A percentile compares a stretch with the other conserved stretches of the same genome.
These are phyloP conservation scores for Chloropicon primus DNA, from an alignment of 139 green algal genomes.

Conservation along the genomic window DNA sequence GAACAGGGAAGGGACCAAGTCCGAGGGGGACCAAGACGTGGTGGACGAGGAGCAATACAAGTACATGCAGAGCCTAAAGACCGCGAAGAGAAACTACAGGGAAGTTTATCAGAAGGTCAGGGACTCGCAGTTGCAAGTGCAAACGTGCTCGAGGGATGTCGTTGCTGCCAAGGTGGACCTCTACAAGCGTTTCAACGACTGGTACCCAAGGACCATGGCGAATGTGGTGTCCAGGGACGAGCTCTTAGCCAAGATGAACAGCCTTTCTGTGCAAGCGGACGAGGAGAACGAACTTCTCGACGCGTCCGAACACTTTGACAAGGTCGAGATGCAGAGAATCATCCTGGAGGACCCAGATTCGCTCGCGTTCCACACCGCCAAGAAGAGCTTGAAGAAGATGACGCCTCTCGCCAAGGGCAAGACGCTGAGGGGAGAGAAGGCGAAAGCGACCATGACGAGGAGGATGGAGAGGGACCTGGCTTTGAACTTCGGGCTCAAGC, in stretches of 20 bases:
- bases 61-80: slow-evolving; percentile 27
- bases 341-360: slow-evolving; percentile 32
- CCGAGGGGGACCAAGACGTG: neutral
- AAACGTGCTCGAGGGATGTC: neutral
- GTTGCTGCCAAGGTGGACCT: neutral
- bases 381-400: slow-evolving; percentile 1
- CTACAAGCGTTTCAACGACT: neutral
- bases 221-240: slow-evolving; percentile 25
- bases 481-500: neutral
- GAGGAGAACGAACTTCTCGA: slow-evolving; percentile 30
- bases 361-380: slow-evolving; percentile 17
- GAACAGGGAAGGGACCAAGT: slow-evolving; percentile 11
- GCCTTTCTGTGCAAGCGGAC: slow-evolving; percentile 23
- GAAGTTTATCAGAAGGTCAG: slow-evolving; percentile 14
- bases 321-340: slow-evolving; percentile 32
- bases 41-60: slow-evolving; percentile 37
- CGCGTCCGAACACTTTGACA: slow-evolving; percentile 44
- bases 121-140: slow-evolving; percentile 19
- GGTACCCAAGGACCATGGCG: neutral
- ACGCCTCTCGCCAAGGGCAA: neutral
- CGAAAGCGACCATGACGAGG: neutral
- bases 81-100: slow-evolving; percentile 13
- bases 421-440: neutral
- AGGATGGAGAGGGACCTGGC: neutral
- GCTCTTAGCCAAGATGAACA: slow-evolving; percentile 45